phyloP scores from a whole-genome alignment of 257 asterid genomes.

The Cinchona pubescens region DNA sequence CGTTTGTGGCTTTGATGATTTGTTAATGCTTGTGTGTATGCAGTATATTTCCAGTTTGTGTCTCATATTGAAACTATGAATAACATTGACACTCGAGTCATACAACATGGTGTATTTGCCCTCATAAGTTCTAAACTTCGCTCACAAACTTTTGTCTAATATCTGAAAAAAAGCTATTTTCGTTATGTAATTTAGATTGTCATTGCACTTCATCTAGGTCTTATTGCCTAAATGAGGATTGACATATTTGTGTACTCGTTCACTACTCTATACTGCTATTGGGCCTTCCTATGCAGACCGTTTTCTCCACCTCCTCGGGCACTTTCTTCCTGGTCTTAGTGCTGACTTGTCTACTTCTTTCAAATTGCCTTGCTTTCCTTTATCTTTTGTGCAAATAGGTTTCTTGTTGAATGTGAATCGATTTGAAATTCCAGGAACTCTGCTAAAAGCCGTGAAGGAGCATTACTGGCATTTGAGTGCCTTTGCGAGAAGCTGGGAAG shows the following conservation, averaged over 20 bases:
- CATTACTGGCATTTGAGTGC: slow-evolving; percentile 92
- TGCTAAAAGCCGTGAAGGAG: slow-evolving; percentile 94
- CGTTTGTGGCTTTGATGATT: neutral
- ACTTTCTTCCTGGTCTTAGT: neutral
- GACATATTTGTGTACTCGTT: neutral
- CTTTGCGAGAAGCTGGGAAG: slow-evolving; percentile 93
- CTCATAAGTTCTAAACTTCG: neutral
- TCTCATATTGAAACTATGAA: neutral
- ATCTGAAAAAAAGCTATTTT: neutral
- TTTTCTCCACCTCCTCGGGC: no score
- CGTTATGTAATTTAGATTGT: neutral
- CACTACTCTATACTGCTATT: neutral
- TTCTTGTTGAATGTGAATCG: slow-evolving; percentile 8
- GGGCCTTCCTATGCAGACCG: neutral
- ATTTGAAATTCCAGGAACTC: slow-evolving; percentile 59
- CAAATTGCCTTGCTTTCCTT: neutral
- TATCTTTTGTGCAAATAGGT: slow-evolving; percentile 1
- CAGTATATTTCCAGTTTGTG: neutral
- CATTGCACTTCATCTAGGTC: neutral
- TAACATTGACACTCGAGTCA: neutral
- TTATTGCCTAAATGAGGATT: neutral
- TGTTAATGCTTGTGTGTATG: neutral
- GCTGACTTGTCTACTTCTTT: neutral
- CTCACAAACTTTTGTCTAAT: no score
- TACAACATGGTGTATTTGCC: neutral